These are phyloP conservation scores for Balansia obtecta DNA, from an alignment of 2,329 filamentous ascomycete species.

Conservation along the genomic window DNA sequence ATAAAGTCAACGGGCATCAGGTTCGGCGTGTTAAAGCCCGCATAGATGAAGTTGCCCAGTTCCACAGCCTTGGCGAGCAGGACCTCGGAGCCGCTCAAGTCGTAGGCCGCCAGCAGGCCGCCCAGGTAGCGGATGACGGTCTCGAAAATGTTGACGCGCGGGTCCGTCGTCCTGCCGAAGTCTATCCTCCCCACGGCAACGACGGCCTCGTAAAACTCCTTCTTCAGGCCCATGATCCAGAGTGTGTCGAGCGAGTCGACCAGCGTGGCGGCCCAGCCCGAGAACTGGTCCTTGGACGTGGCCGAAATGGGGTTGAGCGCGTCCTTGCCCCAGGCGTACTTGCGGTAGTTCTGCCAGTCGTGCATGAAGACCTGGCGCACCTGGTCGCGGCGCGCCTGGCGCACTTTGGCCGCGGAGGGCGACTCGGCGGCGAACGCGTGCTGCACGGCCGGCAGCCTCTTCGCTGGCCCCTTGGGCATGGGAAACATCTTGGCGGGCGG, in stretches of 20 bases:
- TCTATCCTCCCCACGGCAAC: slow-evolving; percentile 45
- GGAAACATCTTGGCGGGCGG: slow-evolving; percentile 12
- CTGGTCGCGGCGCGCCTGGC: slow-evolving; percentile 18
- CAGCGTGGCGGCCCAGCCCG: slow-evolving; percentile 55
- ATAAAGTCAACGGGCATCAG: slow-evolving; percentile 46
- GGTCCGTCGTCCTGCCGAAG: slow-evolving; percentile 38
- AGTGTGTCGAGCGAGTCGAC: slow-evolving; percentile 59
- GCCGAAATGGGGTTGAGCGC: slow-evolving; percentile 47
- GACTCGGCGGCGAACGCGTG: slow-evolving; percentile 19
- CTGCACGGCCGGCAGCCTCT: slow-evolving; percentile 23
- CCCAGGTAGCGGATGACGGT: slow-evolving; percentile 61
- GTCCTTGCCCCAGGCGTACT: slow-evolving; percentile 51
- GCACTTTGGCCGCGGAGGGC: slow-evolving; percentile 10
- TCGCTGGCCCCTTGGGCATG: slow-evolving; percentile 13
- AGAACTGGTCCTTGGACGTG: slow-evolving; percentile 41
- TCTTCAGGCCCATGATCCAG: slow-evolving; percentile 57
- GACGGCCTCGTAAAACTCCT: slow-evolving; percentile 54
- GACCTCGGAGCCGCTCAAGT: slow-evolving; percentile 44
- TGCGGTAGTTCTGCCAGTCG: slow-evolving; percentile 41
- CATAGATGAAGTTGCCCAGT: slow-evolving; percentile 51
- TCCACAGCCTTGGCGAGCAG: slow-evolving; percentile 50
- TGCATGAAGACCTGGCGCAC: slow-evolving; percentile 22
- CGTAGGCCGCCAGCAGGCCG: slow-evolving; percentile 57
- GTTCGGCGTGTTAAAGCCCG: slow-evolving; percentile 56
- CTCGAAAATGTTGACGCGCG: slow-evolving; percentile 53